Base-by-base conservation (phyloP, 192 early-diverging fungal species). In the Phlyctochytrium arcticum region DNA sequence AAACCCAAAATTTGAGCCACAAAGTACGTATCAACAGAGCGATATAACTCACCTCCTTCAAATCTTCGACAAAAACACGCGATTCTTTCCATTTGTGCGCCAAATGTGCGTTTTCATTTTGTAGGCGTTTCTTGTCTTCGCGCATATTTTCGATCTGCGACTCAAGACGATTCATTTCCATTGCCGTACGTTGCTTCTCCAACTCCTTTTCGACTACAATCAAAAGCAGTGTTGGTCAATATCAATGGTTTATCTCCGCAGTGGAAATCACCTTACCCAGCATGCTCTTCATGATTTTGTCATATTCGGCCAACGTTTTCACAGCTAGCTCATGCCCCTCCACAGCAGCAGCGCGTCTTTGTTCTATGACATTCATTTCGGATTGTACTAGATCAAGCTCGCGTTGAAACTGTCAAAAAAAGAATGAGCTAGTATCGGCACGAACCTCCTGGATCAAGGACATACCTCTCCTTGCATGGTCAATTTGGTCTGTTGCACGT, bases 311-410 rank as follows among this genome's bases (percentile, higher is more conserved):
- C 29, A 77, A 34, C 3, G 76, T 75, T 23, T n/a, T 56, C 36
- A 62, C 27, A 9, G 75, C 67, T 17, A 46, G 34, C 17, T 33
- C 24, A 12, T 54, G 35, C 17, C 33, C 58, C 17, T 76, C 69
- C 27, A 32, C 9, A 4, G 46, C 65, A 19, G 57, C 24, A 1
- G 9, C 46, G 29, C 57, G 23, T 19, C 46, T 66, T n/a, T 35
- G 15, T 27, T 62, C 57, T 21, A 70, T 34, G 5, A 75, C 76
- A 15, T 62, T 48, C 19, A 77, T 54, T 51, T 77, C 76, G 24
- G 58, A 24, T 48, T 77, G 72, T 6, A 57, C 64, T 7, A 77
- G 48, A 9, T 70, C 73, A 76, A 75, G 75, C 42, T 77, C 74
- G n/a, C 61, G 56, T 21, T 77, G 73, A 72, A 75, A 72, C 76